Evolutionary conservation across 345 rosid genomes (phyloP).

Genomic region (Gossypium raimondii): DNA sequence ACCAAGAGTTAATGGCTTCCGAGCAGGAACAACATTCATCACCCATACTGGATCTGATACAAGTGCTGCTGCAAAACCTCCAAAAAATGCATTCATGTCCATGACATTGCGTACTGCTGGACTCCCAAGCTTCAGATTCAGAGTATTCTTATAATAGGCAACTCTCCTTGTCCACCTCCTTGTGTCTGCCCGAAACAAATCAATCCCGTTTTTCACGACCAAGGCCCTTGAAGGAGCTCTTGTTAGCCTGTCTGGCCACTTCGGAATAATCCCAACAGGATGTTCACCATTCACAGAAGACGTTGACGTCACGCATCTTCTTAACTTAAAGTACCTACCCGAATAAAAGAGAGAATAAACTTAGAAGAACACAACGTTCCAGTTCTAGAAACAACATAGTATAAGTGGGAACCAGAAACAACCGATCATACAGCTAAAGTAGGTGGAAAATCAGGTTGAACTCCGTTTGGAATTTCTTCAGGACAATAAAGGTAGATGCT

Average conservation of each 20-base stretch:
- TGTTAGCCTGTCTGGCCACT: slow-evolving; percentile 79
- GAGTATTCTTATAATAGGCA: slow-evolving; percentile 62
- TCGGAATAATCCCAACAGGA: slow-evolving; percentile 64
- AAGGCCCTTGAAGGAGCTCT: slow-evolving; percentile 65
- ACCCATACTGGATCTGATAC: slow-evolving; percentile 84
- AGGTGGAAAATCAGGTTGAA: slow-evolving; percentile 8
- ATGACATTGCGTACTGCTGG: slow-evolving; percentile 71
- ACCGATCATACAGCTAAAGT: slow-evolving; percentile 9
- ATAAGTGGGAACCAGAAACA: slow-evolving; percentile 1
- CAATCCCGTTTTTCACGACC: slow-evolving; percentile 62
- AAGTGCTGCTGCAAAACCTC: slow-evolving; percentile 91
- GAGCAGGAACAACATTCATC: slow-evolving; percentile 90
- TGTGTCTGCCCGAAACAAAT: slow-evolving; percentile 85
- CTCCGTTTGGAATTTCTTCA: neutral
- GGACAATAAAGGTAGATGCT: neutral
- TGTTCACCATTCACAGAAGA: slow-evolving; percentile 56
- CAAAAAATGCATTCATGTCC: slow-evolving; percentile 97
- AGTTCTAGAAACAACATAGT: neutral
- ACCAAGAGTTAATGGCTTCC: slow-evolving; percentile 67
- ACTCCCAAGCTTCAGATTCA: slow-evolving; percentile 67
- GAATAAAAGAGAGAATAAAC: slow-evolving; percentile 11
- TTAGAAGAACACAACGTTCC: neutral
- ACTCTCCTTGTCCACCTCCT: slow-evolving; percentile 85
- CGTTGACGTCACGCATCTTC: slow-evolving; percentile 59
- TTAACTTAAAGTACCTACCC: slow-evolving; percentile 77